Evolutionary conservation across 768 basidiomycete genomes (phyloP), one percentile per base, ranked within the genome.

Genomic region (Saitozyma podzolica): DNA sequence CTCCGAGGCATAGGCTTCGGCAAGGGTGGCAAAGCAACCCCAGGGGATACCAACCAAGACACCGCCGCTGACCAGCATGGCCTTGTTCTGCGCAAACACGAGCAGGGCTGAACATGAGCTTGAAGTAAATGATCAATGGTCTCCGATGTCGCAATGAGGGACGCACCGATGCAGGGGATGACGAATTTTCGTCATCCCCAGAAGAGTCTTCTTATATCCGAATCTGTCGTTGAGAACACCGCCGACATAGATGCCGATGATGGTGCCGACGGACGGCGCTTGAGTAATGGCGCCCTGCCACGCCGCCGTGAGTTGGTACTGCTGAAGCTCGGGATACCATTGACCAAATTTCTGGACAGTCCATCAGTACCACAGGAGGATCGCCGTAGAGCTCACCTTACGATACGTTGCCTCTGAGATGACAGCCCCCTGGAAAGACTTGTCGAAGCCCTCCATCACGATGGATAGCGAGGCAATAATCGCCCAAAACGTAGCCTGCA

Each of bases 401-500:
- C 45, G 45, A 3, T 13, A 17, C 2, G 13, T 47, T 1, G 45
- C 45, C 45, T 17, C 11, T 6, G 13, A 47, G 45, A 47, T 17
- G 2, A 17, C 11, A 2, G 11, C 45, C 13, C 45, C 13, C 6
- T 11, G 13, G 11, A 7, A 72, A 58, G 70, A 69, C 54, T 29
- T 29, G 29, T 29, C 29, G 29, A 68, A 71, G 0, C 72, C 72
- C 47, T 80, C 79, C 79, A 80, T 80, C 17, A 67, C 67, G 60
- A 68, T 69, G 50, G 58, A 63, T 5, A 67, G 55, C 2, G 67
- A 68, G 41, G 70, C 70, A 29, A 71, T 40, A 40, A 71, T 53
- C 14, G 65, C 75, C 79, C 80, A 82, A 37, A 65, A 68, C 39
- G 79, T 68, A 16, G 80, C 80, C 55, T 29, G 29, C 29, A 29